Evolutionary conservation across 2,329 filamentous ascomycete genomes (phyloP), one percentile per base, ranked within the genome.

Genomic region (Penicillium sp.): DNA sequence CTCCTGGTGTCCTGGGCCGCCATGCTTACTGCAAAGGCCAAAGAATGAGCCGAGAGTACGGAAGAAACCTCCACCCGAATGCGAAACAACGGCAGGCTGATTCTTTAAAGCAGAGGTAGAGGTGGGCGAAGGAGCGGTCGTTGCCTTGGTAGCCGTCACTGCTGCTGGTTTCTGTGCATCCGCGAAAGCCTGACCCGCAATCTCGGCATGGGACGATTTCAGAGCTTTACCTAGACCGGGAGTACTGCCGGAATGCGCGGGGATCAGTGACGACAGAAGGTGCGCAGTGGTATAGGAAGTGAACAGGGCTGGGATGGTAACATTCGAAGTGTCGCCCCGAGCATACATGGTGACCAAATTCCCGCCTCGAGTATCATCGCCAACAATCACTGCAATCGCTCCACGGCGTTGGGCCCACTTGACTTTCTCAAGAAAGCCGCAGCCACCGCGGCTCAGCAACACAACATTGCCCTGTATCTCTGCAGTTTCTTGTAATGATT

Each of bases 341-440:
- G 95, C 95, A 76, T 97, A 98, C 95, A 99, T 99, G 69, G 96
- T 95, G 54, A 98, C 91, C 63, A 99, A 80, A 38, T 90, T 90
- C 4, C 93, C 93, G 48, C 94, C 94, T 63, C 91, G 90, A 60
- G 91, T 89, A 75, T 97, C 91, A 75, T 99, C 95, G 28, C 95
- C 95, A 3, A 99, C 93, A 66, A 99, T 96, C 62, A 99, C 82
- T 38, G 92, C 95, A 61, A 93, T 85, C 22, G 90, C 95, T 26
- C 95, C 95, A 71, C 95, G 87, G 63, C 93, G 86, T 76, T 99
- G 95, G 13, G 91, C 92, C 95, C 95, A 99, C 80, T 96, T 94
- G 65, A 95, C 92, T 78, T 99, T 99, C 74, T 98, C 94, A 62
- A 97, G 79, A 75, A 99, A 99, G 5, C 95, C 95, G 76, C 95